Evolutionary conservation across 805 yeast species (phyloP).

Genomic region (Cyberlindnera xylosilytica): DNA sequence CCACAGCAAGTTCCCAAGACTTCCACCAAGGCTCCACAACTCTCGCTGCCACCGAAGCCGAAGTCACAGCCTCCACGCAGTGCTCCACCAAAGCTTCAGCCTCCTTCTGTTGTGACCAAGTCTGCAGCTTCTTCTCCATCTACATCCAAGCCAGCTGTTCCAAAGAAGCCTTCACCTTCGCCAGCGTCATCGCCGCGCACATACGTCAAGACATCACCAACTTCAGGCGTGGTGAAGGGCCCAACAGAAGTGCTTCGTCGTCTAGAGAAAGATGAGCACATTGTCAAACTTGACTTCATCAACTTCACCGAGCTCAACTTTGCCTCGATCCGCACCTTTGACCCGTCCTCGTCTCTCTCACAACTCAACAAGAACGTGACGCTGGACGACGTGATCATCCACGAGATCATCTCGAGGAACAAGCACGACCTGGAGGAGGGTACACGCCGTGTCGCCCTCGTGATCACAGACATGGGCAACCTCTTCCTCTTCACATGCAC

Average conservation of each 20-base stretch:
- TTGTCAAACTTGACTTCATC: slow-evolving; percentile 26
- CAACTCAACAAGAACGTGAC: slow-evolving; percentile 5
- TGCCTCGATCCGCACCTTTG: slow-evolving; percentile 15
- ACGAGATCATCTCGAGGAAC: slow-evolving; percentile 30
- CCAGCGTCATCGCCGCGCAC: not conserved
- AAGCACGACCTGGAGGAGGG: slow-evolving; percentile 18
- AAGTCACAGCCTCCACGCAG: slow-evolving; percentile 16
- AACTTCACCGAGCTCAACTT: slow-evolving; percentile 19
- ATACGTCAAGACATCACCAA: not conserved
- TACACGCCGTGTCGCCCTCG: slow-evolving; percentile 28
- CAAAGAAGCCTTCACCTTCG: slow-evolving; percentile 4
- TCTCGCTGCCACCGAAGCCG: slow-evolving; percentile 14
- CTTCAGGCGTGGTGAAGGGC: not conserved
- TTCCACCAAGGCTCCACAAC: slow-evolving; percentile 16
- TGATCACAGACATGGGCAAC: slow-evolving; percentile 33
- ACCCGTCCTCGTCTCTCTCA: slow-evolving; percentile 15
- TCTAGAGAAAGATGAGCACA: slow-evolving; percentile 19
- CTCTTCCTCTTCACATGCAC: slow-evolving; percentile 28
- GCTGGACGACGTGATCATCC: slow-evolving; percentile 31
- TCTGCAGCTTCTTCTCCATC: slow-evolving; percentile 2
- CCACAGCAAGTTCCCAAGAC: slow-evolving; percentile 4
- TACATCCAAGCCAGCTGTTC: slow-evolving; percentile 1
- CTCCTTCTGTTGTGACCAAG: slow-evolving; percentile 9
- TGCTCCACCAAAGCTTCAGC: slow-evolving; percentile 14
- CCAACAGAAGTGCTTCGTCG: slow-evolving; percentile 7